Conservation (phyloP, 1,139 yeast species). For the Barnettozyma hawaiiensis region DNA sequence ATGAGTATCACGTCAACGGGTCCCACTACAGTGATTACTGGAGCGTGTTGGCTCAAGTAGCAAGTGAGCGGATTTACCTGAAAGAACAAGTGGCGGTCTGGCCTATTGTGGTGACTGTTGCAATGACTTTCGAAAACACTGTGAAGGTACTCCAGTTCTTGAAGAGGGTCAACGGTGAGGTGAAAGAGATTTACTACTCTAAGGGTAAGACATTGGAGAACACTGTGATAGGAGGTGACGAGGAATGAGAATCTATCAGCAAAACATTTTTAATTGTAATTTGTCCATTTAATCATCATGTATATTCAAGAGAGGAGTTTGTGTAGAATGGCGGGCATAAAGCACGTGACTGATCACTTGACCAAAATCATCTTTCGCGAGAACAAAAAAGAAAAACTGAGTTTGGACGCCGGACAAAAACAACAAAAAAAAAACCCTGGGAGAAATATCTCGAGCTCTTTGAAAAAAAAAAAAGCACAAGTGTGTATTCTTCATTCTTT, state of each 20-base stretch:
- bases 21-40: slow-evolving; percentile 7
- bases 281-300: background rate
- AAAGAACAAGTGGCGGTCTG: slow-evolving; percentile 4
- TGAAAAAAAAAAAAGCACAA: no score
- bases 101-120: slow-evolving; percentile 9
- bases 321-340: no score
- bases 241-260: background rate
- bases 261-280: background rate
- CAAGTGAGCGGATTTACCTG: slow-evolving; percentile 7
- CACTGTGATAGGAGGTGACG: slow-evolving; percentile 31
- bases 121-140: background rate
- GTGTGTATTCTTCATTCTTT: no score
- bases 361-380: background rate
- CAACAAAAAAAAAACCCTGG: background rate
- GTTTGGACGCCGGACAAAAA: no score
- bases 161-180: slow-evolving; percentile 36
- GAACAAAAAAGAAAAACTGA: no score
- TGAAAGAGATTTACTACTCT: slow-evolving; percentile 56
- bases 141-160: slow-evolving; percentile 1
- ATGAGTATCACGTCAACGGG: slow-evolving; percentile 11
- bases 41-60: slow-evolving; percentile 8
- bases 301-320: no score
- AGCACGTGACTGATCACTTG: no score
- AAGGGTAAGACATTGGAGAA: slow-evolving; percentile 60
- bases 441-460: background rate